Percentiles rank a stretch among this genome's conserved stretches.
Conservation (phyloP, 148 eudicot species). For the Cornus florida region DNA sequence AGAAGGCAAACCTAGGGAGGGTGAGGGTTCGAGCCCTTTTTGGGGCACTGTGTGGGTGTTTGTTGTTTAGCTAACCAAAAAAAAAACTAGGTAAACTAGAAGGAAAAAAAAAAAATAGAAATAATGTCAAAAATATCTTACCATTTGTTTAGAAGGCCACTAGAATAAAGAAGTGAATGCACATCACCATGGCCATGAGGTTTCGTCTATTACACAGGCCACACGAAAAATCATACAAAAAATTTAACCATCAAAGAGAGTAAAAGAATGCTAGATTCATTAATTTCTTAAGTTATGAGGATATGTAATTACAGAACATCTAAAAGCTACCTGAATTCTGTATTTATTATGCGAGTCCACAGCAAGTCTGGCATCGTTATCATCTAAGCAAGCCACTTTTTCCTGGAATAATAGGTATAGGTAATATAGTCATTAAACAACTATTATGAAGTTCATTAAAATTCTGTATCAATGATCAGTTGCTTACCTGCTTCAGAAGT, state of each 20-base stretch:
- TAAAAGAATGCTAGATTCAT: background rate
- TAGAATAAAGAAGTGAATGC: constrained; percentile 85
- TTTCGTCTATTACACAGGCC: constrained; percentile 56
- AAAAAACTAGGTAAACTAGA: too few relatives aligned
- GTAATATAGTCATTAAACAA: background rate
- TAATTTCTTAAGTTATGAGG: too few relatives aligned
- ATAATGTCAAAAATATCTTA: constrained; percentile 21
- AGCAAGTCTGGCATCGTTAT: constrained; percentile 96
- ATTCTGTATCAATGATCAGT: background rate
- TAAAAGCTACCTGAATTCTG: constrained; percentile 69
- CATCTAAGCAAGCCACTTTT: constrained; percentile 98
- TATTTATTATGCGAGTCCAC: constrained; percentile 72
- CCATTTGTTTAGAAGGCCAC: constrained; percentile 74
- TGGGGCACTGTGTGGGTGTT: too few relatives aligned
- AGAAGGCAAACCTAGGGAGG: background rate
- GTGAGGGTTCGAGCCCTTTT: too few relatives aligned
- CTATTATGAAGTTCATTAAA: background rate
- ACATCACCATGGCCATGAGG: constrained; percentile 99
- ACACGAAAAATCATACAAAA: constrained; percentile 1
- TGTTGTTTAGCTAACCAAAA: too few relatives aligned
- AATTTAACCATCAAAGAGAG: background rate
- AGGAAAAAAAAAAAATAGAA: too few relatives aligned
- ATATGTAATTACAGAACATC: background rate
- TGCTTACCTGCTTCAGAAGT: constrained; percentile 84
- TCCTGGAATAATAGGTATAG: constrained; percentile 45